phyloP scores from a whole-genome alignment of 73 alveolate genomes.

The Paramecium octaurelia region DNA sequence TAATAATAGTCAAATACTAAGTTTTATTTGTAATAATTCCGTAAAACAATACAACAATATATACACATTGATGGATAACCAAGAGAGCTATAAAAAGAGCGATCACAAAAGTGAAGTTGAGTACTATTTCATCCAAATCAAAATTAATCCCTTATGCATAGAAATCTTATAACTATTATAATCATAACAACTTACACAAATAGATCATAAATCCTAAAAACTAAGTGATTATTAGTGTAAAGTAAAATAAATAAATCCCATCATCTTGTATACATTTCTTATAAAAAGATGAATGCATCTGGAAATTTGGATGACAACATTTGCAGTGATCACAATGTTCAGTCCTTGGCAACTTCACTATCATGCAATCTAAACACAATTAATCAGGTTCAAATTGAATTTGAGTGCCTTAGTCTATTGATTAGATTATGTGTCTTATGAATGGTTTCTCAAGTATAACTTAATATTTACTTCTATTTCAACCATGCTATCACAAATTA shows the following conservation, averaged over 20 bases:
- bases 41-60: not conserved
- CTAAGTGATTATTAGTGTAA: not conserved
- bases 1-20: not conserved
- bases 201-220: not conserved
- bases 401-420: not conserved
- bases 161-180: not conserved
- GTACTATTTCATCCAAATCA: not conserved
- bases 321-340: not conserved
- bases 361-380: conserved; percentile 4
- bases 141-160: not conserved
- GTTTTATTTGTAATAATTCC: not conserved
- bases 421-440: not conserved
- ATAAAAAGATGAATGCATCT: not conserved
- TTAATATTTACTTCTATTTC: not conserved
- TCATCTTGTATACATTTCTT: not conserved
- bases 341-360: not conserved
- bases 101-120: not conserved
- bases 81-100: not conserved
- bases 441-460: not conserved
- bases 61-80: not conserved
- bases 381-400: not conserved
- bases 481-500: not conserved
- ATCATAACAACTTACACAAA: not conserved
- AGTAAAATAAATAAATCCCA: not conserved
- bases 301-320: not conserved